These are phyloP conservation scores for Domatiomyces catenatus DNA, from an alignment of 2,329 filamentous ascomycete species.

Conservation along the genomic window DNA sequence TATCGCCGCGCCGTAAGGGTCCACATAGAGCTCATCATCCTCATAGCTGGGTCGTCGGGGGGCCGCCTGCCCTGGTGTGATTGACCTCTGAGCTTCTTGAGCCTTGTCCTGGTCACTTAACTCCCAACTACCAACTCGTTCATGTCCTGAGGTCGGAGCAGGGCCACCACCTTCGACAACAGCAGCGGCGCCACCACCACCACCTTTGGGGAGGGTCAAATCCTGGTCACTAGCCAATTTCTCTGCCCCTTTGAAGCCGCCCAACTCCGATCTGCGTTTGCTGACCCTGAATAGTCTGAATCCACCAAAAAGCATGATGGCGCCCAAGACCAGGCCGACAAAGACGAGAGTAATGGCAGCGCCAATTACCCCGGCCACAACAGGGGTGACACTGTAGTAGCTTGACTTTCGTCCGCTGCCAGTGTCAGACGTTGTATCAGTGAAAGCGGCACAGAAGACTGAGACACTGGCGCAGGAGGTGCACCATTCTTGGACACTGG, in stretches of 20 bases:
- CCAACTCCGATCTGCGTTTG: conserved; percentile 26
- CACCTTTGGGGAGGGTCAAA: conserved; percentile 30
- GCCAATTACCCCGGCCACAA: conserved; percentile 41
- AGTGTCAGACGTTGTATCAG: conserved; percentile 4
- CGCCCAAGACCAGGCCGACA: conserved; percentile 26
- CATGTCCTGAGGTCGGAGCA: conserved; percentile 28
- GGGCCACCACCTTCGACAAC: conserved; percentile 13
- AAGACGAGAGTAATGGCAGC: conserved; percentile 37
- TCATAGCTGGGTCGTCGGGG: conserved; percentile 29
- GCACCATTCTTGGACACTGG: conserved; percentile 39
- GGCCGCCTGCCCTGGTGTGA: neutral
- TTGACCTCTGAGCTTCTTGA: conserved; percentile 8
- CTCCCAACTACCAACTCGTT: conserved; percentile 44
- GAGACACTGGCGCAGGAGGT: conserved; percentile 29
- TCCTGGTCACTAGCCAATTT: conserved; percentile 43
- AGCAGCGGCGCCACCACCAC: conserved; percentile 16
- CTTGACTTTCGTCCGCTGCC: conserved; percentile 2
- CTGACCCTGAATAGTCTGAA: conserved; percentile 27
- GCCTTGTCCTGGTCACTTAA: conserved; percentile 23
- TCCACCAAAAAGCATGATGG: conserved; percentile 30
- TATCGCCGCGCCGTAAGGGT: conserved; percentile 29
- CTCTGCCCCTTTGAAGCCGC: conserved; percentile 40
- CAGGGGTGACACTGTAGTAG: conserved; percentile 19
- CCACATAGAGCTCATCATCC: conserved; percentile 26
- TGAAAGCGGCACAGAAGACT: conserved; percentile 37